phyloP scores from a whole-genome alignment of 371 early-diverging fungal genomes.

The Mortierella sp. region DNA sequence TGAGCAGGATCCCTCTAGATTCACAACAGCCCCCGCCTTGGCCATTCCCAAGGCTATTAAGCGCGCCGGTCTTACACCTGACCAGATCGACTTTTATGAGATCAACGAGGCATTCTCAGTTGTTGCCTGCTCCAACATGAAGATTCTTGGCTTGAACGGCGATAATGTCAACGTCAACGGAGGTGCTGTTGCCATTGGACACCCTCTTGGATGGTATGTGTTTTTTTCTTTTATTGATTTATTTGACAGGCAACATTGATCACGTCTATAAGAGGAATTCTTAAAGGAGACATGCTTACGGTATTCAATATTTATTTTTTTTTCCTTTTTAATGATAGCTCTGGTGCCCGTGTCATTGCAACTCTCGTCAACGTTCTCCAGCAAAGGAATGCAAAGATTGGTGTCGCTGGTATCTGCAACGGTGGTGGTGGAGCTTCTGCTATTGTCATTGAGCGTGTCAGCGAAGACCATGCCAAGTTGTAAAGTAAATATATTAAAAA shows the following conservation, averaged over 20 bases:
- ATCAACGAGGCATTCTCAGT: constrained; percentile 99
- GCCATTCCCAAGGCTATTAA: constrained; percentile 94
- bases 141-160: constrained; percentile 76
- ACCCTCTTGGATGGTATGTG: constrained; percentile 92
- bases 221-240: background rate
- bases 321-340: constrained; percentile 42
- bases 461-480: constrained; percentile 47
- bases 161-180: constrained; percentile 94
- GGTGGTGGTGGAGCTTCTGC: constrained; percentile 97
- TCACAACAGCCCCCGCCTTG: constrained; percentile 93
- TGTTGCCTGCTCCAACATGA: constrained; percentile 92
- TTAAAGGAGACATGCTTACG: too few species aligned
- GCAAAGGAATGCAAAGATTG: constrained; percentile 79
- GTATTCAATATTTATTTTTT: too few species aligned
- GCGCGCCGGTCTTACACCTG: constrained; percentile 78
- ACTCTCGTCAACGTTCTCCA: constrained; percentile 86
- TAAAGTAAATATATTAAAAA: constrained; percentile 11
- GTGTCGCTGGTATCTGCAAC: constrained; percentile 95
- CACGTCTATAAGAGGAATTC: too few species aligned
- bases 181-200: constrained; percentile 98
- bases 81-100: constrained; percentile 87
- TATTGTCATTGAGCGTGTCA: constrained; percentile 83
- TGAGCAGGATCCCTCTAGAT: constrained; percentile 85
- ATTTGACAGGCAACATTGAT: too few species aligned
- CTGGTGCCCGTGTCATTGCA: constrained; percentile 94